Base-by-base conservation (phyloP, 352 stramenopile genomes). In the Pythium angustatum region DNA sequence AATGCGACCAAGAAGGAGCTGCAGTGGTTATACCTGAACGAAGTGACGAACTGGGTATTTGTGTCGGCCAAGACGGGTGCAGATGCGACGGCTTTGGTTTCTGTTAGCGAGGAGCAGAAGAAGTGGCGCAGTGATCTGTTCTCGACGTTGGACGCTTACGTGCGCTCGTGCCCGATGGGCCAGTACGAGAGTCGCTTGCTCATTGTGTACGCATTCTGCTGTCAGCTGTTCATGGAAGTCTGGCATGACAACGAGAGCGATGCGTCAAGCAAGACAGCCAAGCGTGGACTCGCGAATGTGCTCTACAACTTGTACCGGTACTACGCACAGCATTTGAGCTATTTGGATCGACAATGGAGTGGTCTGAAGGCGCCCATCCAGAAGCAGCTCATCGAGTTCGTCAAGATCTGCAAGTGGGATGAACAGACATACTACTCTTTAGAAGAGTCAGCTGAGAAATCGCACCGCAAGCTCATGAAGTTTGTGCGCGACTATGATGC, bases 351-450 rank as follows among this genome's bases (percentile, higher is more conserved):
- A 67, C 76, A 96, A 83, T 91, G 78, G 86, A 82, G 84, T 36
- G 81, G 81, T n/a, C 67, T 98, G 0, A 94, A 96, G 56, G 80
- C 78, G 4, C 96, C 96, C 19, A 98, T 99, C 62, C 95, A 99
- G 78, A 96, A 95, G 31, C 96, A 98, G 68, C 68, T 99, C 5
- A 92, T 98, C 69, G 96, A 99, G 57, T 98, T 99, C 76, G 90
- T 98, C 33, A 99, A 99, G 66, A 92, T 99, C 31, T 95, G 88
- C 31, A 98, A 97, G 53, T 99, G 98, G 98, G 98, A 99, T 69
- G 97, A 99, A 61, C 97, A 99, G 73, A 99, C 96, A 26, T 99
- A 99, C 72, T 99, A 99, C 81, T 97, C 97, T 38, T 76, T 99
- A 22, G 94, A 94, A 11, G 98, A 99, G 58, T 98, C 96, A 7